A percentile compares a stretch with the other conserved stretches of the same genome.
Evolutionary conservation across 257 asterid species (phyloP).

Genomic region (Plantago major): DNA sequence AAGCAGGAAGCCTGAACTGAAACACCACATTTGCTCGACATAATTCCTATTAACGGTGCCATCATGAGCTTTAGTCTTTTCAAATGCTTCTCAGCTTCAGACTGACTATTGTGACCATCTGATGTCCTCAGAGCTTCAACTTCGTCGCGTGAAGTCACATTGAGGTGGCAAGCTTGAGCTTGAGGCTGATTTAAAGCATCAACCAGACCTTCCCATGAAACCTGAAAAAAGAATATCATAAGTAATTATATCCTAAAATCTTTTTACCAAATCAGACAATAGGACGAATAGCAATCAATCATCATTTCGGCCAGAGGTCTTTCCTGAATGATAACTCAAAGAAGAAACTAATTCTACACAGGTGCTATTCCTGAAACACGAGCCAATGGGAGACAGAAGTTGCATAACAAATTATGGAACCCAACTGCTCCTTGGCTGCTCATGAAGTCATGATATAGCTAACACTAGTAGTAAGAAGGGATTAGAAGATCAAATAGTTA

Average conservation of each 20-base stretch:
- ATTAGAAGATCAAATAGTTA: no score
- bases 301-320: no score
- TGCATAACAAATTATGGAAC: no score
- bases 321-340: no score
- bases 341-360: no score
- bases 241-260: constrained; percentile 6
- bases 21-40: constrained; percentile 63
- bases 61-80: constrained; percentile 65
- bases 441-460: no score
- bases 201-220: constrained; percentile 74
- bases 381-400: no score
- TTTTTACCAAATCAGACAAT: constrained; percentile 6
- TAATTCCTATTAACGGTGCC: constrained; percentile 64
- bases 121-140: constrained; percentile 22
- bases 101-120: constrained; percentile 23
- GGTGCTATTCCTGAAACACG: no score
- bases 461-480: no score
- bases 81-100: constrained; percentile 29
- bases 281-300: background rate
- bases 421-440: no score
- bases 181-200: constrained; percentile 54
- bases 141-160: constrained; percentile 18
- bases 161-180: constrained; percentile 31
- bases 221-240: constrained; percentile 44
- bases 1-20: constrained; percentile 71